Percentiles rank a stretch among this genome's conserved stretches.
Conservation (phyloP, 164 flowering plant genomes). For the Hamamelis virginiana region DNA sequence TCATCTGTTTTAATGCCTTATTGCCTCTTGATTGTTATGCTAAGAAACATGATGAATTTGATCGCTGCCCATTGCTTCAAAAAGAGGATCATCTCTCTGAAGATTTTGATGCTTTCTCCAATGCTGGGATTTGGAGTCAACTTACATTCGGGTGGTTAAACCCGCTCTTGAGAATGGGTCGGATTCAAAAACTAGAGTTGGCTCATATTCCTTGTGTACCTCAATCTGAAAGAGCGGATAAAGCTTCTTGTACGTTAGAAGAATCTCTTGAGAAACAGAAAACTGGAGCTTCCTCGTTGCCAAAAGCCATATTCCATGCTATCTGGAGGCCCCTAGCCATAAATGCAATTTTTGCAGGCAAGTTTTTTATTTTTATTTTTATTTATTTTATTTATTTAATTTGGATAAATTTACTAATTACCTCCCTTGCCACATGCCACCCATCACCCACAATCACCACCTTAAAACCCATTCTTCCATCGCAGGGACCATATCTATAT, state of each 20-base stretch:
- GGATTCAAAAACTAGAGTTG: constrained; percentile 45
- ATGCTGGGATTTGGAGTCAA: constrained; percentile 66
- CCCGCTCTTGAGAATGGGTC: constrained; percentile 56
- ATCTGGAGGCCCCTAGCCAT: constrained; percentile 53
- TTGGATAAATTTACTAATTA: too few relatives aligned
- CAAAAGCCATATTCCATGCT: constrained; percentile 44
- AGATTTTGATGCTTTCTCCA: constrained; percentile 20
- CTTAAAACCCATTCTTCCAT: too few relatives aligned
- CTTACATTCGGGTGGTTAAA: constrained; percentile 73
- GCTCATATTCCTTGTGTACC: constrained; percentile 61
- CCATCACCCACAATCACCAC: neutral
- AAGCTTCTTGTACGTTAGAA: constrained; percentile 46
- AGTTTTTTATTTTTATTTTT: neutral
- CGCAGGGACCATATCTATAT: too few relatives aligned
- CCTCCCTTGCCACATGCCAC: too few relatives aligned
- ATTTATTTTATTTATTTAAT: too few relatives aligned
- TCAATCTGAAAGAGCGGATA: constrained; percentile 53
- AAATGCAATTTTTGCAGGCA: constrained; percentile 82
- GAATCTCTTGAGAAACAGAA: constrained; percentile 49
- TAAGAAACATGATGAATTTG: constrained; percentile 22
- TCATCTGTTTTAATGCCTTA: constrained; percentile 46
- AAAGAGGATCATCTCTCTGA: constrained; percentile 9
- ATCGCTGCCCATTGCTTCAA: constrained; percentile 41
- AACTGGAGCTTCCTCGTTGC: constrained; percentile 32
- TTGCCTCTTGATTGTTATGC: constrained; percentile 11